Percentiles rank a stretch among this genome's conserved stretches.
Conservation (phyloP, 164 flowering plant genomes). For the Warburgia ugandensis region DNA sequence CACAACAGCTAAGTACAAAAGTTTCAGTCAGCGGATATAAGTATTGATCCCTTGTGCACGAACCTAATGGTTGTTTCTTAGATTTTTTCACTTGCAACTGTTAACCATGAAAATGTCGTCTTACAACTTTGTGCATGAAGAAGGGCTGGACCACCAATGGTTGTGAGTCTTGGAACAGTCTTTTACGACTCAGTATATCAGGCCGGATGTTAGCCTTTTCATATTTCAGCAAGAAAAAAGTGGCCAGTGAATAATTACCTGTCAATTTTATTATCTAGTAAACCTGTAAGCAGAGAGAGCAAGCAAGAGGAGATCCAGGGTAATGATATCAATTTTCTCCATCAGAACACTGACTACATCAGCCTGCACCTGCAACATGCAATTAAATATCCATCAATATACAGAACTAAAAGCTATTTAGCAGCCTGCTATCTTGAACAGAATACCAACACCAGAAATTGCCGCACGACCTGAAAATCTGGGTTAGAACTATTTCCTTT, state of each 20-base stretch:
- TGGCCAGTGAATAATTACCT: conserved; percentile 42
- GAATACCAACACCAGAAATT: conserved; percentile 84
- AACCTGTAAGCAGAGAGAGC: conserved; percentile 66
- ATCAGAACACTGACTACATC: conserved; percentile 70
- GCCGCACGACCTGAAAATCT: conserved; percentile 65
- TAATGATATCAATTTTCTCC: conserved; percentile 67
- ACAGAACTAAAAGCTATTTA: background rate
- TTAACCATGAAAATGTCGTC: too few species aligned
- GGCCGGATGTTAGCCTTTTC: too few species aligned
- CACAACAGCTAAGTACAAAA: too few species aligned
- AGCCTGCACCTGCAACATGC: conserved; percentile 67
- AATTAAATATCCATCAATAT: background rate
- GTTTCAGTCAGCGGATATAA: too few species aligned
- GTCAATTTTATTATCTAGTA: conserved; percentile 68
- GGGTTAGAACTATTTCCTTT: conserved; percentile 1
- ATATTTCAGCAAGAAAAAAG: too few species aligned
- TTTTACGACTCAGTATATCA: too few species aligned
- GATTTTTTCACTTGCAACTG: too few species aligned
- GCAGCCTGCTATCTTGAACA: background rate
- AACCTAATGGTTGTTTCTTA: too few species aligned
- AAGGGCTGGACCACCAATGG: too few species aligned
- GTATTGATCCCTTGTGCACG: too few species aligned
- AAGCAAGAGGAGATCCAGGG: conserved; percentile 61
- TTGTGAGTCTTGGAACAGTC: too few species aligned
- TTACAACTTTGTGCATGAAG: too few species aligned